Evolutionary conservation across 2,329 filamentous ascomycete species (phyloP).

Genomic region (Chaetomium sp.): DNA sequence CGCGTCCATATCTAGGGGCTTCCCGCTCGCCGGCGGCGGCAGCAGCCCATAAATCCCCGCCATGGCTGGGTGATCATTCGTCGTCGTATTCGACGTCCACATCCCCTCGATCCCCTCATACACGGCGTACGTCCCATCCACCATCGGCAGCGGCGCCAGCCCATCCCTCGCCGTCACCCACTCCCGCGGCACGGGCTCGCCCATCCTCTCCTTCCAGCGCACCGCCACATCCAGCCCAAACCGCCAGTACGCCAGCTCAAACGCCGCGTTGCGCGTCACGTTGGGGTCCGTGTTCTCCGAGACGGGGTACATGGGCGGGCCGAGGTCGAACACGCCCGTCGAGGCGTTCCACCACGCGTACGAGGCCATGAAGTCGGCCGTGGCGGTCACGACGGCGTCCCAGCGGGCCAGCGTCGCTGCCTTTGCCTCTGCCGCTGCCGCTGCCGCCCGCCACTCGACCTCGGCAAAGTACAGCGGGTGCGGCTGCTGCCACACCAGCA

Average conservation of each 20-base stretch:
- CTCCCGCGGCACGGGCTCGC: slow-evolving; percentile 44
- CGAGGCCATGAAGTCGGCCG: slow-evolving; percentile 62
- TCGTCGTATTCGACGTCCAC: slow-evolving; percentile 46
- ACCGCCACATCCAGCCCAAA: slow-evolving; percentile 60
- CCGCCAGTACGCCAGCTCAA: slow-evolving; percentile 63
- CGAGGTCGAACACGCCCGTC: slow-evolving; percentile 54
- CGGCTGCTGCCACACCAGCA: slow-evolving; percentile 65
- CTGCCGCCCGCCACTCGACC: slow-evolving; percentile 52
- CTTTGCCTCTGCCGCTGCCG: slow-evolving; percentile 14
- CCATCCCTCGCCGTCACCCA: slow-evolving; percentile 55
- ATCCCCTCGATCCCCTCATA: slow-evolving; percentile 54
- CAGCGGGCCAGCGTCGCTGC: slow-evolving; percentile 50
- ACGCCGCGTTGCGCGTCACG: slow-evolving; percentile 58
- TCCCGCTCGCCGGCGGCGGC: slow-evolving; percentile 43
- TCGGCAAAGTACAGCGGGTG: slow-evolving; percentile 64
- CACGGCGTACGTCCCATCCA: slow-evolving; percentile 54
- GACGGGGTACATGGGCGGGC: slow-evolving; percentile 49
- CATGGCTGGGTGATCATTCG: slow-evolving; percentile 49
- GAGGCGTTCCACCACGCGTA: slow-evolving; percentile 58
- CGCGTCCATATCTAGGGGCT: slow-evolving; percentile 41
- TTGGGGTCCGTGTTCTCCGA: slow-evolving; percentile 63
- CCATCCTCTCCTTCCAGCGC: slow-evolving; percentile 54
- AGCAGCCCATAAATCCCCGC: slow-evolving; percentile 48
- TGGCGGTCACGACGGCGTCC: slow-evolving; percentile 53
- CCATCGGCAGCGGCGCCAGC: slow-evolving; percentile 55